Conservation (phyloP, 2,329 filamentous ascomycete species). For the Aspergillus clavatus region DNA sequence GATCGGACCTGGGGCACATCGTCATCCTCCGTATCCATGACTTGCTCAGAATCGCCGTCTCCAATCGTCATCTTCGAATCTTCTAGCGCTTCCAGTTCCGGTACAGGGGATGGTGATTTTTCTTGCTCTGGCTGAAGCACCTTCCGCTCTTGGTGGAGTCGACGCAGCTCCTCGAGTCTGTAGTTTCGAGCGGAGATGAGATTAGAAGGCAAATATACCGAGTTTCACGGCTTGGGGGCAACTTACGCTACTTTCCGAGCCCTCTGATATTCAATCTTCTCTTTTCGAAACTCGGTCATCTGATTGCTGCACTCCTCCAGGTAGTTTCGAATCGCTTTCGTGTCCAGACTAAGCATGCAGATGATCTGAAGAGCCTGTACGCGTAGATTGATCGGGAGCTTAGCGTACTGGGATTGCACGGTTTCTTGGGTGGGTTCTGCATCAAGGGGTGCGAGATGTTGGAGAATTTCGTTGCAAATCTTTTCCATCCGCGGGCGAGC, state of each 20-base stretch:
- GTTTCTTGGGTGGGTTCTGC: slow-evolving; percentile 70
- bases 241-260: slow-evolving; percentile 61
- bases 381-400: slow-evolving; percentile 76
- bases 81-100: slow-evolving; percentile 38
- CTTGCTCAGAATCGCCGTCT: slow-evolving; percentile 61
- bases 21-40: slow-evolving; percentile 68
- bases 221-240: neutral
- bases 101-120: slow-evolving; percentile 40
- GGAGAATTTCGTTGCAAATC: slow-evolving; percentile 73
- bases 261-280: slow-evolving; percentile 89
- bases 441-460: slow-evolving; percentile 73
- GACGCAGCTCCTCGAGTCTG: slow-evolving; percentile 43
- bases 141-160: slow-evolving; percentile 45
- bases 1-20: slow-evolving; percentile 52
- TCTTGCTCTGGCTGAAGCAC: slow-evolving; percentile 44
- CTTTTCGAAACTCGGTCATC: slow-evolving; percentile 92
- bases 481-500: slow-evolving; percentile 65
- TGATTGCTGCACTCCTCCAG: slow-evolving; percentile 89
- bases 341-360: slow-evolving; percentile 78
- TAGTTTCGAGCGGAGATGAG: neutral
- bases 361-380: slow-evolving; percentile 77
- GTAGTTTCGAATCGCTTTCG: slow-evolving; percentile 78
- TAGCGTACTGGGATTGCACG: slow-evolving; percentile 65
- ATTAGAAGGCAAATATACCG: neutral
- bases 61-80: slow-evolving; percentile 38